Percentiles rank a stretch among this genome's conserved stretches.
Evolutionary conservation across 768 basidiomycete genomes (phyloP).

Genomic region (Xanthoconium purpureum): DNA sequence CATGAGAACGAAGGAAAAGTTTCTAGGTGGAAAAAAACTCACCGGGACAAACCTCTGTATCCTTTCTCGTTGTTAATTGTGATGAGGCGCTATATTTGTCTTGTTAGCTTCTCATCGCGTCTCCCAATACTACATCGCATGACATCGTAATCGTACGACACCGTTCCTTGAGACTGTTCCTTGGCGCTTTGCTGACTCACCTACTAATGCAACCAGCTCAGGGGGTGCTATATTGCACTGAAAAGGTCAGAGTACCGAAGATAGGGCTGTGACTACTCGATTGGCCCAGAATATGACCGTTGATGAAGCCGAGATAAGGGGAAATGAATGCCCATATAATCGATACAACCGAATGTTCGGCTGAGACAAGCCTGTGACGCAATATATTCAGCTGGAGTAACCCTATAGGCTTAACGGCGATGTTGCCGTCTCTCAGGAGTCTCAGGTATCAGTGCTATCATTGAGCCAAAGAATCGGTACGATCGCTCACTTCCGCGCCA

Average conservation of each 20-base stretch:
- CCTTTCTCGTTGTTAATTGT: conserved; percentile 33
- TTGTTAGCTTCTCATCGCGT: conserved; percentile 20
- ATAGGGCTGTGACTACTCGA: not conserved
- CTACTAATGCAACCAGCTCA: not conserved
- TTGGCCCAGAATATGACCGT: conserved; percentile 1
- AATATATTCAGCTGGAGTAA: conserved; percentile 24
- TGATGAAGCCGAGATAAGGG: not conserved
- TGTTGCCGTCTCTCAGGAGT: conserved; percentile 9
- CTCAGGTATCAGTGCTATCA: conserved; percentile 12
- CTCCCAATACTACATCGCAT: conserved; percentile 13
- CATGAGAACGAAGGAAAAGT: conserved; percentile 8
- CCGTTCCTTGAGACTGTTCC: conserved; percentile 22
- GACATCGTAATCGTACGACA: conserved; percentile 29
- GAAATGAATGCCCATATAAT: conserved; percentile 4
- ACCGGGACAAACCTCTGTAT: conserved; percentile 18
- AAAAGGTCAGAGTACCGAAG: not conserved
- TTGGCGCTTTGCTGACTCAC: conserved; percentile 10
- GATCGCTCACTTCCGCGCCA: conserved; percentile 31
- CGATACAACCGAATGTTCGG: conserved; percentile 11
- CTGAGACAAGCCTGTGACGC: conserved; percentile 20
- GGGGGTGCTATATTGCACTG: not conserved
- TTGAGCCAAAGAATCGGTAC: conserved; percentile 18
- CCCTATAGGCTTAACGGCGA: conserved; percentile 13
- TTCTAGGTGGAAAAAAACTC: conserved; percentile 8
- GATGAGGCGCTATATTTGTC: conserved; percentile 32